phyloP scores from a whole-genome alignment of 805 yeast genomes.

The Vanderwaltozyma yarrowii region DNA sequence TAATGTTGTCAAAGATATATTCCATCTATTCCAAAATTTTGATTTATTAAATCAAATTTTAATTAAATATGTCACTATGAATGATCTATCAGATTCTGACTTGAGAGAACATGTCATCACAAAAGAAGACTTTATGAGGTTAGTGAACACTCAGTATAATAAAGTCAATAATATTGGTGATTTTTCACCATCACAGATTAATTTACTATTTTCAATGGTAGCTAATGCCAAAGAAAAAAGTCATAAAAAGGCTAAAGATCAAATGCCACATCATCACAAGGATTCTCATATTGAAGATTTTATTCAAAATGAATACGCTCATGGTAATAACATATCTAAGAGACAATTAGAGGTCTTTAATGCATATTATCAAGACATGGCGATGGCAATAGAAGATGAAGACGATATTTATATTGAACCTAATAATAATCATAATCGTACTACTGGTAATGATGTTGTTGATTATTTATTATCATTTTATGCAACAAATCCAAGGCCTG shows the following conservation, averaged over 20 bases:
- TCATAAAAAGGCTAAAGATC: slow-evolving; percentile 4
- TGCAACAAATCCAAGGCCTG: slow-evolving; percentile 3
- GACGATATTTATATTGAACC: slow-evolving; percentile 4
- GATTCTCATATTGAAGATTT: slow-evolving; percentile 21
- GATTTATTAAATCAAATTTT: slow-evolving; percentile 32
- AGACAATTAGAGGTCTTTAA: slow-evolving; percentile 19
- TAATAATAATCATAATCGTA: slow-evolving; percentile 3
- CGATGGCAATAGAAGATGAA: slow-evolving; percentile 16
- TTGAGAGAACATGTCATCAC: slow-evolving; percentile 27
- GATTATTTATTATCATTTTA: slow-evolving; percentile 9
- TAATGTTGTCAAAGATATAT: slow-evolving; percentile 31
- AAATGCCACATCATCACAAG: slow-evolving; percentile 13
- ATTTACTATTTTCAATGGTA: slow-evolving; percentile 30
- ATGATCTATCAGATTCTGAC: slow-evolving; percentile 22
- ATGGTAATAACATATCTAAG: slow-evolving; percentile 13
- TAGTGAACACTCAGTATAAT: slow-evolving; percentile 30
- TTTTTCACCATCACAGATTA: slow-evolving; percentile 34
- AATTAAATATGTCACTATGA: slow-evolving; percentile 25
- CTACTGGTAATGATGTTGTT: slow-evolving; percentile 8
- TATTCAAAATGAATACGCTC: slow-evolving; percentile 21
- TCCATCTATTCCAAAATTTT: slow-evolving; percentile 32
- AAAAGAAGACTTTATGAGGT: slow-evolving; percentile 27
- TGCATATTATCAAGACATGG: slow-evolving; percentile 18
- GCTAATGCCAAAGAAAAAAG: slow-evolving; percentile 27
- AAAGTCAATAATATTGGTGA: slow-evolving; percentile 33